Percentiles rank a stretch among this genome's conserved stretches.
Evolutionary conservation across 2,329 filamentous ascomycete species (phyloP).

Genomic region (Diaporthe destruens): DNA sequence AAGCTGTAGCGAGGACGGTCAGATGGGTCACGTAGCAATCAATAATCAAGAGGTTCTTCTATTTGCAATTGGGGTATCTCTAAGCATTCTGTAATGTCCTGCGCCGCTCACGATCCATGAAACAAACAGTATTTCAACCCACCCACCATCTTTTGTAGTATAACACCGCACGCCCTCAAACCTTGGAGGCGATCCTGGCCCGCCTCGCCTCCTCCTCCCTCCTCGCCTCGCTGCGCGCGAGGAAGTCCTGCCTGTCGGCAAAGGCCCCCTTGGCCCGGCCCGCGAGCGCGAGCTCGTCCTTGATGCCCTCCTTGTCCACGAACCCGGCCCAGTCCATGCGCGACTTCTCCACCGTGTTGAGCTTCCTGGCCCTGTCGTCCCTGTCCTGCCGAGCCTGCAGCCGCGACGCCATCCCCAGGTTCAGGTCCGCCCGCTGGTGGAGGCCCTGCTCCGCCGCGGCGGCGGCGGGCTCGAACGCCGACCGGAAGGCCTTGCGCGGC

Average conservation of each 20-base stretch:
- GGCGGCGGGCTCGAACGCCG: slow-evolving; percentile 70
- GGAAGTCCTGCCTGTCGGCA: slow-evolving; percentile 72
- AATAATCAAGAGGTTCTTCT: slow-evolving; percentile 13
- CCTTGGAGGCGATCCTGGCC: slow-evolving; percentile 60
- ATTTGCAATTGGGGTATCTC: slow-evolving; percentile 38
- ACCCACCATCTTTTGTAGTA: background rate
- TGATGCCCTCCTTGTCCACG: slow-evolving; percentile 78
- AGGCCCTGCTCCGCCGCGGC: slow-evolving; percentile 55
- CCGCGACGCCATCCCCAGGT: slow-evolving; percentile 66
- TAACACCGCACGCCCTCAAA: slow-evolving; percentile 41
- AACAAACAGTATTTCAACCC: background rate
- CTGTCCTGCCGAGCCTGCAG: slow-evolving; percentile 58
- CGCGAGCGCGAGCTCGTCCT: slow-evolving; percentile 75
- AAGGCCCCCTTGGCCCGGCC: slow-evolving; percentile 75
- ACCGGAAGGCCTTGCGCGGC: slow-evolving; percentile 70
- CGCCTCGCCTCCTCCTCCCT: slow-evolving; percentile 71
- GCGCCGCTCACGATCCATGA: slow-evolving; percentile 2
- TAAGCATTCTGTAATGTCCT: slow-evolving; percentile 3
- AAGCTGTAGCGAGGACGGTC: slow-evolving; percentile 51
- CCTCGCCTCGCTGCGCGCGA: slow-evolving; percentile 73
- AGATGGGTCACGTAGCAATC: no score
- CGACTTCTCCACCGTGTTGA: slow-evolving; percentile 79
- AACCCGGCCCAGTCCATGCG: slow-evolving; percentile 80
- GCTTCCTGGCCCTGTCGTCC: slow-evolving; percentile 67
- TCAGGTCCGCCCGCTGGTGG: slow-evolving; percentile 65